Conservation (phyloP, 257 asterid species). For the Thymus mandschuricus region DNA sequence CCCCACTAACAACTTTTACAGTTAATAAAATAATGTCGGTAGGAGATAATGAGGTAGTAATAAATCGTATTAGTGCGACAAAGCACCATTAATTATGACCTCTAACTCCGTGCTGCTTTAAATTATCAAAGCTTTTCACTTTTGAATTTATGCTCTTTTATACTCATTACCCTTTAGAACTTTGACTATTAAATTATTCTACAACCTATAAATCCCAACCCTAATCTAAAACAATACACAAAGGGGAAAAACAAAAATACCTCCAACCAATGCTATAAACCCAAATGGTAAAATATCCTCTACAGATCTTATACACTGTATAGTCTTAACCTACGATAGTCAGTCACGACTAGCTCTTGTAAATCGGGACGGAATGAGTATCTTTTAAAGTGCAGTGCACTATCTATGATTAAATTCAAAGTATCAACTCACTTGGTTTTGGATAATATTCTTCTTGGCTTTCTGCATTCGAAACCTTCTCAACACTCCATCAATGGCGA, state of each 20-base stretch:
- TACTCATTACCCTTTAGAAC: neutral
- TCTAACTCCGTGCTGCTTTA: constrained; percentile 21
- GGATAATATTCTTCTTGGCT: neutral
- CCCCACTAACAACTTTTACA: neutral
- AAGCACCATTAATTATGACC: constrained; percentile 29
- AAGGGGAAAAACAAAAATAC: neutral
- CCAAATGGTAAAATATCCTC: neutral
- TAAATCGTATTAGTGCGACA: neutral
- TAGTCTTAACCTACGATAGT: no score
- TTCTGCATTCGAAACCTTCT: constrained; percentile 37
- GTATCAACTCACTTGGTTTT: constrained; percentile 14
- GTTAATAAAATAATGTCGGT: neutral
- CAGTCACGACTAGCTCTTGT: no score
- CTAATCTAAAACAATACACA: no score
- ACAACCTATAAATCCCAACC: neutral
- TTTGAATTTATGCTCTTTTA: constrained; percentile 6
- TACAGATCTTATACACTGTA: no score
- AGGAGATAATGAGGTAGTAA: neutral
- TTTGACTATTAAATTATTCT: constrained; percentile 1
- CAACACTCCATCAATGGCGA: constrained; percentile 58
- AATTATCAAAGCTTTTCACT: neutral
- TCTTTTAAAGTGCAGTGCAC: neutral
- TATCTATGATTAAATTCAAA: neutral
- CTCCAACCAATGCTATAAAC: neutral
- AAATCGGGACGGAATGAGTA: no score